These are phyloP conservation scores for Trichosporon ovoides DNA, from an alignment of 1,284 basidiomycete species.

Conservation along the genomic window DNA sequence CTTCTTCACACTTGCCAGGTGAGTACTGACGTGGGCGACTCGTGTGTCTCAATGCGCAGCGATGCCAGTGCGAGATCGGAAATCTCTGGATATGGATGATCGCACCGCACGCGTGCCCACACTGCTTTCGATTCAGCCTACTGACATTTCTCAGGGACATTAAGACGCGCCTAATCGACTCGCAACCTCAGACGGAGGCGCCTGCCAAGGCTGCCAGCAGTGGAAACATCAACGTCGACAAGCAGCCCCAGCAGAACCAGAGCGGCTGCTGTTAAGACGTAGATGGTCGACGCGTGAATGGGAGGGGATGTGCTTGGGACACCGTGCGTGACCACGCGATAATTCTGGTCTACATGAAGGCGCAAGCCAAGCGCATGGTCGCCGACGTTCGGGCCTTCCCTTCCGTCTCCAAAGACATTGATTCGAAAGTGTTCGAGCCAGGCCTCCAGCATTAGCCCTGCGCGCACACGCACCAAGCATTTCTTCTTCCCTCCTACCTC, in stretches of 20 bases:
- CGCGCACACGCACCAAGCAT: background rate
- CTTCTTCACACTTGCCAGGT: constrained; percentile 96
- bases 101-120: no score
- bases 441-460: background rate
- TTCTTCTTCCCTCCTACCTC: background rate
- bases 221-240: constrained; percentile 39
- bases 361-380: background rate
- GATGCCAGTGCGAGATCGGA: no score
- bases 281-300: background rate
- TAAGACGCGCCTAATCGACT: constrained; percentile 94
- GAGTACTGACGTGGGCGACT: constrained; percentile 32
- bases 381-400: background rate
- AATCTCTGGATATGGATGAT: no score
- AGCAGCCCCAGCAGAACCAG: constrained; percentile 21
- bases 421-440: background rate
- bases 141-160: constrained; percentile 64
- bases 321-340: background rate
- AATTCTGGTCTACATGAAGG: background rate
- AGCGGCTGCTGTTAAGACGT: constrained; percentile 42
- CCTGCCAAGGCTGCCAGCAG: constrained; percentile 32
- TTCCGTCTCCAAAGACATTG: background rate
- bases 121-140: background rate
- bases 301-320: background rate
- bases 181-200: constrained; percentile 64
- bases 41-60: background rate